Conservation (phyloP, 192 early-diverging fungal genomes). For the Lobosporangium transversale region DNA sequence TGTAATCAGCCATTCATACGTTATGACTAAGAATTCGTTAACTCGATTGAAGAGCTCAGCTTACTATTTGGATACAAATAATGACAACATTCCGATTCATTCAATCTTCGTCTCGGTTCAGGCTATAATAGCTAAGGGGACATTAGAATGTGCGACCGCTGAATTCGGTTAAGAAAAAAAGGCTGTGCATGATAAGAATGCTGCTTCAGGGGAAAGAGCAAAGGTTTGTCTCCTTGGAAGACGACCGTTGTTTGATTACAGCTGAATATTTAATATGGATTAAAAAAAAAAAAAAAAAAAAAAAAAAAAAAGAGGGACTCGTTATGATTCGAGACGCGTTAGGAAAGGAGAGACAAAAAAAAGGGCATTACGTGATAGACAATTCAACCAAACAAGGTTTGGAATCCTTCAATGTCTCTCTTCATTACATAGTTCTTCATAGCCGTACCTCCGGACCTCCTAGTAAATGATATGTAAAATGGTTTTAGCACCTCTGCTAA, state of each 20-base stretch:
- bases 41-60: conserved; percentile 23
- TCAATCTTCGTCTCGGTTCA: conserved; percentile 22
- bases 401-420: not conserved
- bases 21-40: conserved; percentile 1
- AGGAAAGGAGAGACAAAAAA: not conserved
- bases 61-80: conserved; percentile 15
- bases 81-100: conserved; percentile 27
- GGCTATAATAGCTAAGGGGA: conserved; percentile 6
- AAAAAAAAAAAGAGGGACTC: not conserved
- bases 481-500: too few species aligned
- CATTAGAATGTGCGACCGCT: conserved; percentile 5
- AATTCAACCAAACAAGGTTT: not conserved
- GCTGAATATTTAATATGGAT: too few species aligned
- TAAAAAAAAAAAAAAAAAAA: too few species aligned
- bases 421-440: too few species aligned
- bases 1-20: conserved; percentile 21
- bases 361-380: not conserved
- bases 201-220: not conserved
- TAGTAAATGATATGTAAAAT: too few species aligned
- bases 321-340: not conserved
- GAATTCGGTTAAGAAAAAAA: too few species aligned
- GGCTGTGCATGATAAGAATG: not conserved
- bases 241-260: not conserved
- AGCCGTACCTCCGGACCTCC: too few species aligned
- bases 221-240: not conserved